phyloP scores from a whole-genome alignment of 106 monocot species.

The Dendrobium catenatum region DNA sequence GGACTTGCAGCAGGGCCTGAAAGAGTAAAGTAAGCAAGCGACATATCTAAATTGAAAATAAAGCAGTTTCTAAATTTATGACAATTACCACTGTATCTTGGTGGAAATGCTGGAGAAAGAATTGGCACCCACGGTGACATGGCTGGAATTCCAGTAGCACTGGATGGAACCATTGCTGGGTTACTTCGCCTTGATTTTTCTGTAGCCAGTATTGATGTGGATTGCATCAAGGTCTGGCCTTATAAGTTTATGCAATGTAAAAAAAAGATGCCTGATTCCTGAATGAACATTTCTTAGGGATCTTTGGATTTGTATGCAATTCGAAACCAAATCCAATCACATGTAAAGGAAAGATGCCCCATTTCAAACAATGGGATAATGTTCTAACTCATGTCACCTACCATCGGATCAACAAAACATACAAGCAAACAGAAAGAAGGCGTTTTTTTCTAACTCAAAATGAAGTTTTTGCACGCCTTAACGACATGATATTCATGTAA shows the following conservation, averaged over 20 bases:
- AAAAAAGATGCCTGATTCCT: background rate
- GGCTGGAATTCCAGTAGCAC: conserved; percentile 19
- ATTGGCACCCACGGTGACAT: conserved; percentile 15
- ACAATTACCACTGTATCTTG: conserved; percentile 30
- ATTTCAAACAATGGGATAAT: too few relatives aligned
- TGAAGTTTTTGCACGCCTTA: too few relatives aligned
- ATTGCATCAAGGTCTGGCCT: background rate
- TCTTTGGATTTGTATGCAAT: too few relatives aligned
- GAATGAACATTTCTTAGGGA: too few relatives aligned
- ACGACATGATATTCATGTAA: too few relatives aligned
- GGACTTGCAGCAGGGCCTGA: conserved; percentile 7
- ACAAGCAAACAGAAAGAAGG: too few relatives aligned
- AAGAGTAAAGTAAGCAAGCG: conserved; percentile 8
- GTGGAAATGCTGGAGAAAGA: conserved; percentile 29
- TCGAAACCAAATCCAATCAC: too few relatives aligned
- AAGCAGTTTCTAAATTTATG: conserved; percentile 2
- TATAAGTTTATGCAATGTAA: background rate
- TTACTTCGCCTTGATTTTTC: background rate
- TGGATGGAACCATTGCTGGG: conserved; percentile 18
- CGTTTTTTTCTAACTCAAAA: too few relatives aligned
- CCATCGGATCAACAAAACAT: too few relatives aligned
- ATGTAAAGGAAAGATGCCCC: too few relatives aligned
- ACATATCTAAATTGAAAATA: background rate
- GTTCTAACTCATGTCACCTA: too few relatives aligned
- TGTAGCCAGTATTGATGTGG: background rate